Base-by-base conservation (phyloP, 2,329 filamentous ascomycete genomes). In the Clonostachys chloroleuca region DNA sequence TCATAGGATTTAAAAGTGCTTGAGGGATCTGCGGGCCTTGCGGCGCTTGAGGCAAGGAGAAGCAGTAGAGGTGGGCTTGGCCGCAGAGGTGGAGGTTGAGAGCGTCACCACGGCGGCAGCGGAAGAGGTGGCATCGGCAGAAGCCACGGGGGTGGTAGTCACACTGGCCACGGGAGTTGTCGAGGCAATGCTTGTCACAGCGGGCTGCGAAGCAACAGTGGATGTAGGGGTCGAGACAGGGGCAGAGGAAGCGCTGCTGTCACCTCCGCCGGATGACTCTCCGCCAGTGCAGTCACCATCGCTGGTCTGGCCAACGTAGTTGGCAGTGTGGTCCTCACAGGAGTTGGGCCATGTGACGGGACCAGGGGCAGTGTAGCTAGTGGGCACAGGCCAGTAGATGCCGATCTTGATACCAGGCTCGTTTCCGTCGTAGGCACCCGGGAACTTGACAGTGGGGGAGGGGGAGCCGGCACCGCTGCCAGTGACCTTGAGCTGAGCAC, bases 311-410 rank as follows among this genome's bases (percentile, higher is more conserved):
- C 58, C 60, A 40, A 48, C 49, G 10, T 51, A 47, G 57, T 63
- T 63, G 48, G 53, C 52, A 6, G 60, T 62, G 54, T 62, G 58
- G 51, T 63, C 60, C 49, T 55, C 53, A 52, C 60, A 63, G 18
- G 46, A 43, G 47, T 52, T 53, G 44, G 60, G 60, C 58, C 60
- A 63, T 34, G 54, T 54, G 13, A 41, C 49, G 17, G 60, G 60
- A 37, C 61, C 61, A 12, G 59, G 54, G 24, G 56, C 48, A 20
- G 41, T 49, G 54, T 63, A 63, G 47, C 40, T 53, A 12, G 52
- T 55, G 12, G 55, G 56, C n/a, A 49, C 49, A 1, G 61, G 60
- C 49, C 53, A 62, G 54, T 61, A 61, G 47, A 60, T 53, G 51
- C 58, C 56, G 54, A 63, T 54, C 20, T 56, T 43, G 36, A 63